These are phyloP conservation scores for Neurospora tetraspora DNA, from an alignment of 495 filamentous ascomycete species.

Conservation along the genomic window DNA sequence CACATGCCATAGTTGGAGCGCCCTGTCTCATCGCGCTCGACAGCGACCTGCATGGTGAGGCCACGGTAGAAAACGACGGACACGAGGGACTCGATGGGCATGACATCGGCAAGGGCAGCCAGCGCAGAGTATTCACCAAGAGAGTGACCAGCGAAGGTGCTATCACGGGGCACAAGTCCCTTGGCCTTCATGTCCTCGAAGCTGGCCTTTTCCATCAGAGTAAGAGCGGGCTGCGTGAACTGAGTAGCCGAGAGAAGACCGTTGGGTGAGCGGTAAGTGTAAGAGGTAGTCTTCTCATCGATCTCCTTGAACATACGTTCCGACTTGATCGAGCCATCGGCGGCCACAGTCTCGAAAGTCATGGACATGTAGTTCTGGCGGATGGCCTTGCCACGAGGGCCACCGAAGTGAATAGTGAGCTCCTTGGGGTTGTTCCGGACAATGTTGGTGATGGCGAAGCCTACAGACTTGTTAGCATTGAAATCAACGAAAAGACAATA, in stretches of 20 bases:
- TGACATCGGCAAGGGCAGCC: conserved; percentile 92
- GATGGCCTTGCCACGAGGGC: conserved; percentile 91
- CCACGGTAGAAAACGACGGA: conserved; percentile 99
- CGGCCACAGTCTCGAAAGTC: conserved; percentile 93
- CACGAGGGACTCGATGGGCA: conserved; percentile 97
- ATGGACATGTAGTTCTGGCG: conserved; percentile 99
- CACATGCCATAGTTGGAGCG: conserved; percentile 98
- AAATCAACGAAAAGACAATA: background rate
- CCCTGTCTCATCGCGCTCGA: conserved; percentile 86
- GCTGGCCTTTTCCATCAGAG: conserved; percentile 98
- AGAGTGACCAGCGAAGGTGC: conserved; percentile 95
- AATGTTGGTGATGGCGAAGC: conserved; percentile 94
- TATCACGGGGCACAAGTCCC: conserved; percentile 90
- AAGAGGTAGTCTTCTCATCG: conserved; percentile 79
- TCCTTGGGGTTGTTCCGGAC: conserved; percentile 99
- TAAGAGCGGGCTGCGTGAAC: conserved; percentile 95
- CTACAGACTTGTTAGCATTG: conserved; percentile 40
- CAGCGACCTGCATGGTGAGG: conserved; percentile 98
- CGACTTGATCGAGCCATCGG: conserved; percentile 87
- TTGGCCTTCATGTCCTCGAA: conserved; percentile 99
- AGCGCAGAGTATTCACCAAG: conserved; percentile 97
- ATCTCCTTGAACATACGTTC: conserved; percentile 99
- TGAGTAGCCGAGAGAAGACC: conserved; percentile 96
- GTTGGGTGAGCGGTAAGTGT: conserved; percentile 92
- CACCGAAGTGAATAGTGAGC: conserved; percentile 96